Base-by-base conservation (phyloP, 768 basidiomycete genomes). In the Scleroderma bovista region DNA sequence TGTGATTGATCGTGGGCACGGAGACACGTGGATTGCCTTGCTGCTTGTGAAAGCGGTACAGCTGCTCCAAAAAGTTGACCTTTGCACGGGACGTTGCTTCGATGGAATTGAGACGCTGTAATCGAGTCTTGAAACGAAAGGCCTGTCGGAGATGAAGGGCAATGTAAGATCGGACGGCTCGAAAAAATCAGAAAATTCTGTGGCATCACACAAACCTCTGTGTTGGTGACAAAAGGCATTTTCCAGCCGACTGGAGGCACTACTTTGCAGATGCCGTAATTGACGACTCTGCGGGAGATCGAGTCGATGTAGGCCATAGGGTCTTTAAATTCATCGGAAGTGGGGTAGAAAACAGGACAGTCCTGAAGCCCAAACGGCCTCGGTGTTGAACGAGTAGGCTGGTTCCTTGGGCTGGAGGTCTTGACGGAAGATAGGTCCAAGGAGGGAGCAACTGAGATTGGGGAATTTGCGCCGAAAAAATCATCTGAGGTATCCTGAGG, bases 31-130 rank as follows among this genome's bases (percentile, higher is more conserved):
- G 76, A 65, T 93, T 92, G 43, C 92, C 92, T 71, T 94, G 93
- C 67, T 97, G 94, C 60, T 89, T 86, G 71, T 98, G 96, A 68
- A 88, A 99, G 59, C 91, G 87, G 69, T 94, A 94, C 44, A 99
- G 79, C 69, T 96, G 93, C 67, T 98, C 95, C 57, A 97, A 71
- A 70, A 96, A 98, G 74, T 96, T 98, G 67, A 98, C 72, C 70
- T 94, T 96, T 45, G 96, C 95, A 58, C 96, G 77, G 52, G 93
- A 94, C 32, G 94, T 89, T 15, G 96, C 96, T 72, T 98, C 95
- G 57, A 99, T 92, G 55, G 91, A 93, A 68, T 97, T 97, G 61
- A 99, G 76, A 54, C 89, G 83, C 68, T 96, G 93, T 38, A 98
- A 71, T 45, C 96, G 84, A 46, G 95, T 99, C 70, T 90, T 91